Evolutionary conservation across 192 early-diverging fungal genomes (phyloP).

Genomic region (Coemansia pectinata): DNA sequence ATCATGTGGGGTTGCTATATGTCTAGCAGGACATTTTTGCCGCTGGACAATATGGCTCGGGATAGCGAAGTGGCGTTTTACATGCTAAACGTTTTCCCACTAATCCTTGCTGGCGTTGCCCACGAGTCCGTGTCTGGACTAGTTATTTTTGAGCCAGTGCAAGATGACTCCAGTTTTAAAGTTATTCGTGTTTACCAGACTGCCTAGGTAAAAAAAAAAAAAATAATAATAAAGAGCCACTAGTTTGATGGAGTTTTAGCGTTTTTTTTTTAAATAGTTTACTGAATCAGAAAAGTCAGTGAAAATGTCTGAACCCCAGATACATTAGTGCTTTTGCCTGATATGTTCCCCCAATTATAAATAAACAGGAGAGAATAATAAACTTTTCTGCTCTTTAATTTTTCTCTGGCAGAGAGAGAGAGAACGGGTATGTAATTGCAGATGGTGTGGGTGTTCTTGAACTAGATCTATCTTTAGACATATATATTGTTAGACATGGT

Average conservation of each 20-base stretch:
- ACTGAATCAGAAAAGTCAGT: neutral
- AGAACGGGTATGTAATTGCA: too few relatives aligned
- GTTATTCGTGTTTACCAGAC: neutral
- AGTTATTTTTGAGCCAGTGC: neutral
- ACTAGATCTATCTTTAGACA: too few relatives aligned
- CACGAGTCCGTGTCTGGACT: neutral
- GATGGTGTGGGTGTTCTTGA: too few relatives aligned
- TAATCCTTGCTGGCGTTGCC: conserved; percentile 1
- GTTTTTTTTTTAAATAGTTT: too few relatives aligned
- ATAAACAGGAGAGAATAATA: too few relatives aligned
- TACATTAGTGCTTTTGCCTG: too few relatives aligned
- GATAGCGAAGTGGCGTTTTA: conserved; percentile 11
- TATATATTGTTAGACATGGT: too few relatives aligned
- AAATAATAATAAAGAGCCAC: neutral
- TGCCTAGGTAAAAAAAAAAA: neutral
- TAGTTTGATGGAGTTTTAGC: too few relatives aligned
- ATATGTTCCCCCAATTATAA: too few relatives aligned
- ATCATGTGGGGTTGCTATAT: conserved; percentile 12
- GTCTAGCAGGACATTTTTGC: conserved; percentile 1
- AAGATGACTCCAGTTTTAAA: neutral
- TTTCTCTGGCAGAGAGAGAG: too few relatives aligned
- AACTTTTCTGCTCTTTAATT: too few relatives aligned
- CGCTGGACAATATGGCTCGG: neutral
- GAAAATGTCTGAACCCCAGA: too few relatives aligned
- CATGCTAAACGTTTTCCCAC: conserved; percentile 12